phyloP scores from a whole-genome alignment of 192 early-diverging fungal genomes.

The Physocladia obscura region DNA sequence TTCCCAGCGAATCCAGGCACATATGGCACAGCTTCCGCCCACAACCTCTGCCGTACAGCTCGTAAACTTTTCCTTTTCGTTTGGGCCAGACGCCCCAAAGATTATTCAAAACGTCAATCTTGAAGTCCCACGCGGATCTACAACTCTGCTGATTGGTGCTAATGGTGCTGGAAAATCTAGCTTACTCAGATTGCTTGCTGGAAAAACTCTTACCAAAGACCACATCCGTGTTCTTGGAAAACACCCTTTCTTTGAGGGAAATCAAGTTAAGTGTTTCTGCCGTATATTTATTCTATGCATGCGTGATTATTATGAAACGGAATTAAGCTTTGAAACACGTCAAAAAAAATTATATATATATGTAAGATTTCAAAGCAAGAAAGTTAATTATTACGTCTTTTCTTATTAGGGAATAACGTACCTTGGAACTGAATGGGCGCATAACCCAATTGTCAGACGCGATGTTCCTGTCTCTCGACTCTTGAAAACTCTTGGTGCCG shows the following conservation, averaged over 20 bases:
- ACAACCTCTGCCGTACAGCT: conserved; percentile 48
- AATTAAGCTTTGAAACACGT: too few relatives aligned
- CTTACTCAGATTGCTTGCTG: conserved; percentile 67
- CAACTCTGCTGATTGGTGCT: conserved; percentile 73
- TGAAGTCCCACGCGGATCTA: conserved; percentile 50
- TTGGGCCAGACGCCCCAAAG: conserved; percentile 54
- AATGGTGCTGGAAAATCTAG: conserved; percentile 75
- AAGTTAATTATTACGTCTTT: neutral
- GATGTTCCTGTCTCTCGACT: conserved; percentile 68
- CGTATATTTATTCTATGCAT: neutral
- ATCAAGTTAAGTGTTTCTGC: conserved; percentile 40
- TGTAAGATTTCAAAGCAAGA: too few relatives aligned
- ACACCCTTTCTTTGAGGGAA: conserved; percentile 63
- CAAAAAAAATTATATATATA: too few relatives aligned
- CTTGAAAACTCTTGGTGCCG: conserved; percentile 63
- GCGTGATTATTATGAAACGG: too few relatives aligned
- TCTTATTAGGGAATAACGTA: conserved; percentile 62
- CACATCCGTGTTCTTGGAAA: conserved; percentile 61
- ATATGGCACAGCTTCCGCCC: conserved; percentile 18
- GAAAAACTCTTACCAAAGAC: conserved; percentile 63
- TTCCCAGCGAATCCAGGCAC: conserved; percentile 18
- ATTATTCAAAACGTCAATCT: conserved; percentile 61
- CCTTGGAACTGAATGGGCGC: conserved; percentile 79
- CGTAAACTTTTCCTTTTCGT: conserved; percentile 48
- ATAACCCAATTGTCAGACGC: conserved; percentile 68